Percentiles rank a stretch among this genome's conserved stretches.
phyloP scores from a whole-genome alignment of 352 stramenopile species.

The Pythium graminicola region DNA sequence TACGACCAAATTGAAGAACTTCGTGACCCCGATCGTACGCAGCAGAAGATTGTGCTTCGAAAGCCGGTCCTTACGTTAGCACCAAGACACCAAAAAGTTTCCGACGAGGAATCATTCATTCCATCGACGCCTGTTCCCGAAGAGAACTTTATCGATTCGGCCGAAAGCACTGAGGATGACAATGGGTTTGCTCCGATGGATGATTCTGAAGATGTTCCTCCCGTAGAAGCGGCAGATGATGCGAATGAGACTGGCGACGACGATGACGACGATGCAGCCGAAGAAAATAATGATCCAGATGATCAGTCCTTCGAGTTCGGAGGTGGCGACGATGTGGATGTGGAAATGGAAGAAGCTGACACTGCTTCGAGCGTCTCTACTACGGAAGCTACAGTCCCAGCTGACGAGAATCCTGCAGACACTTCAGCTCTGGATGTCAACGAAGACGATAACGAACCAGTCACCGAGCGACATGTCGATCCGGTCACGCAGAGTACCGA shows the following conservation, averaged over 20 bases:
- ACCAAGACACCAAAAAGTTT: not conserved
- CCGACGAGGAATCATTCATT: slow-evolving; percentile 2
- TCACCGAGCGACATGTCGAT: slow-evolving; percentile 18
- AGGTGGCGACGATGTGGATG: slow-evolving; percentile 32
- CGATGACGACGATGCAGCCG: slow-evolving; percentile 38
- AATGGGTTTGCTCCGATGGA: slow-evolving; percentile 8
- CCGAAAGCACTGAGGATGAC: not conserved
- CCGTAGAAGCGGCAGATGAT: slow-evolving; percentile 7
- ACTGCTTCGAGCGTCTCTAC: not conserved
- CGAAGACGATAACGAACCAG: slow-evolving; percentile 8
- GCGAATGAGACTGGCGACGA: slow-evolving; percentile 30
- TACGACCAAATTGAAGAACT: slow-evolving; percentile 73
- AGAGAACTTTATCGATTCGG: not conserved
- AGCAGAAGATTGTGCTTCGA: slow-evolving; percentile 42
- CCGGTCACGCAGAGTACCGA: slow-evolving; percentile 11
- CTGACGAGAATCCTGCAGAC: slow-evolving; percentile 15
- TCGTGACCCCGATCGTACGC: slow-evolving; percentile 38
- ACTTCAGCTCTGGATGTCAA: slow-evolving; percentile 2
- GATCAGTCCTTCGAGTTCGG: slow-evolving; percentile 34
- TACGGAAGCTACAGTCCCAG: not conserved
- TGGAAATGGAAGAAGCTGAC: slow-evolving; percentile 33
- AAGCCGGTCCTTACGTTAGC: slow-evolving; percentile 6
- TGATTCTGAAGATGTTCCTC: not conserved
- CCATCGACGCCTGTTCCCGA: slow-evolving; percentile 3
- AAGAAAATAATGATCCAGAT: slow-evolving; percentile 22